Percentiles rank a stretch among this genome's conserved stretches.
These are phyloP conservation scores for Capsicum baccatum DNA, from an alignment of 257 asterid species.

Conservation along the genomic window DNA sequence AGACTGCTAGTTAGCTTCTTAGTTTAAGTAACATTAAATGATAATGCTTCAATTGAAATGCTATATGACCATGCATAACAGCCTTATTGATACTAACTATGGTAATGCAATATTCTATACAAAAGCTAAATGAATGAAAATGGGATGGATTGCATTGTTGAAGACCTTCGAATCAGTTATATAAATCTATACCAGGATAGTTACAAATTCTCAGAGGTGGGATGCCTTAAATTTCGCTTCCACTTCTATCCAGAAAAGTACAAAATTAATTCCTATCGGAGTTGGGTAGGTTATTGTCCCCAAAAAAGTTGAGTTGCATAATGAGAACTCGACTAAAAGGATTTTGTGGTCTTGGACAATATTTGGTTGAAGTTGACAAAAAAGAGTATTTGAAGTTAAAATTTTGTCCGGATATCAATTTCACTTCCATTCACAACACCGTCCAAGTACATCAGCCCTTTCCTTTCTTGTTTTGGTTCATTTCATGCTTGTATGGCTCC, in stretches of 20 bases:
- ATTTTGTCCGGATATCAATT: neutral
- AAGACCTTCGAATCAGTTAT: neutral
- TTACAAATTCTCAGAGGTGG: neutral
- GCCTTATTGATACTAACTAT: neutral
- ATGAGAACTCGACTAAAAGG: neutral
- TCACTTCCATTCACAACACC: neutral
- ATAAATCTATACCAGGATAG: neutral
- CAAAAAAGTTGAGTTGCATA: neutral
- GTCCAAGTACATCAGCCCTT: neutral
- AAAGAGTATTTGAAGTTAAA: neutral
- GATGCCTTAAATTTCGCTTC: neutral
- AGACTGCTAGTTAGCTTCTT: neutral
- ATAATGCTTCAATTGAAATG: neutral
- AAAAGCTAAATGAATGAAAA: neutral
- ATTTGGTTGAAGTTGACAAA: neutral
- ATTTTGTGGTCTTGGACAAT: neutral
- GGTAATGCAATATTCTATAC: slow-evolving; percentile 9
- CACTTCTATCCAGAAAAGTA: neutral
- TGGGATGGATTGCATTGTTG: neutral
- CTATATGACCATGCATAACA: neutral
- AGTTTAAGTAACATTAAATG: neutral
- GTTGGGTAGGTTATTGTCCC: neutral
- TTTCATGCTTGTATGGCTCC: neutral
- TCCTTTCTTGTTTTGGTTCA: neutral
- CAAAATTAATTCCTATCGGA: neutral